Conservation (phyloP, 768 basidiomycete species). For the Lactifluus echinatus region DNA sequence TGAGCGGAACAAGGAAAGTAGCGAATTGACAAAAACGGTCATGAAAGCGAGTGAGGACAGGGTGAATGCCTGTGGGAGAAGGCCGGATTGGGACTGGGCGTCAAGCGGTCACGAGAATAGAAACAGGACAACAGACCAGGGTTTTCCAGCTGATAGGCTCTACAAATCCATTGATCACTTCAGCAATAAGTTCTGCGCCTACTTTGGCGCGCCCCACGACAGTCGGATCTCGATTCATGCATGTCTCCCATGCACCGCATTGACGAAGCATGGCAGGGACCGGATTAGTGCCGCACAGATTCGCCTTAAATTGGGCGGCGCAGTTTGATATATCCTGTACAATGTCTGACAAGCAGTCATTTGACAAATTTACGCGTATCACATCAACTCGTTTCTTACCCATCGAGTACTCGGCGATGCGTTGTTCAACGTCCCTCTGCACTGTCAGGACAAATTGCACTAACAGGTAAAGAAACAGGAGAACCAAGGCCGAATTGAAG, state of each 20-base stretch:
- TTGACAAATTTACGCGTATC: constrained; percentile 10
- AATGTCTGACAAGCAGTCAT: constrained; percentile 46
- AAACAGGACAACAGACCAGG: constrained; percentile 47
- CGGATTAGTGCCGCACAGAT: constrained; percentile 65
- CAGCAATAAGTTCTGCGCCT: constrained; percentile 90
- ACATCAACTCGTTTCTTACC: constrained; percentile 39
- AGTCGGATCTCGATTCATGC: constrained; percentile 91
- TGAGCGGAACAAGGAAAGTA: constrained; percentile 69
- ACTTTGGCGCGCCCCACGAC: constrained; percentile 84
- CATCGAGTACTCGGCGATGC: constrained; percentile 81
- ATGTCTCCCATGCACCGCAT: constrained; percentile 86
- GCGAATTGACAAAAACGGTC: constrained; percentile 73
- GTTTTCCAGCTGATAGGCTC: constrained; percentile 98
- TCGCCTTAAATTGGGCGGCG: constrained; percentile 68
- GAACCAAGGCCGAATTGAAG: constrained; percentile 80
- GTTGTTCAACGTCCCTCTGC: constrained; percentile 80
- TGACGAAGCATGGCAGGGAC: constrained; percentile 84
- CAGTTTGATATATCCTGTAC: constrained; percentile 90
- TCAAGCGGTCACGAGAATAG: constrained; percentile 2
- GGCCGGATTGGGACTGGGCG: not conserved
- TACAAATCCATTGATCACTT: constrained; percentile 93
- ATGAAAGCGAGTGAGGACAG: constrained; percentile 68
- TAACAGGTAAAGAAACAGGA: constrained; percentile 77
- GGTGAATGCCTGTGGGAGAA: constrained; percentile 48
- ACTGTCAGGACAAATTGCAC: constrained; percentile 85